Base-by-base conservation (phyloP, 2,329 filamentous ascomycete genomes). In the Tolypocladium tropicale region DNA sequence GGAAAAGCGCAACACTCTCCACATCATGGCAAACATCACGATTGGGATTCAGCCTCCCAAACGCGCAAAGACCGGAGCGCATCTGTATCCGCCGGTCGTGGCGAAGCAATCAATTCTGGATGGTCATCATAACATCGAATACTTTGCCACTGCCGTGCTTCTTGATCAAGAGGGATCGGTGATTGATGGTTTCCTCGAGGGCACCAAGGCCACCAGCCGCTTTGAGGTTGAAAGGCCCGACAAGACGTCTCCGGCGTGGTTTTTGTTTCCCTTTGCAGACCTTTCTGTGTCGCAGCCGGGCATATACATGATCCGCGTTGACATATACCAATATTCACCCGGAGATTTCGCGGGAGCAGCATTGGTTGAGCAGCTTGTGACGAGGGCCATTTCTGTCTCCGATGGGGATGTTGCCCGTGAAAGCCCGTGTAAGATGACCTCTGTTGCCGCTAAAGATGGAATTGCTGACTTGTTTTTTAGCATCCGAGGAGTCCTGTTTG, bases 81-180 rank as follows among this genome's bases (percentile, higher is more conserved):
- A 30, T 9, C 32, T 71, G 5, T 49, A 62, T 43, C 68, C 66
- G 4, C 58, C 64, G 18, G 23, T 67, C 14, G 39, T 67, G 21
- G 63, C 57, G 28, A 51, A 62, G 43, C 52, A 67, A 1, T 51
- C 51, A 5, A 55, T 56, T 14, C 55, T 36, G 52, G 12, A 48
- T 4, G 12, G 12, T 1, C 12, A 60, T 6, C 12, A 61, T 4
- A 46, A 49, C 2, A 54, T 53, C 23, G 57, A 64, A 36, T 65
- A 65, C 55, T 69, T 70, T 51, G 65, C 64, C 48, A 69, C 62
- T 55, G 62, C 60, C 4, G 32, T 62, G 1, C 58, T 70, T 2
- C 28, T 70, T 0, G 60, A 61, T 36, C 41, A 41, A 2, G 23
- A 58, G 1, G 61, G 63, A 5, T 39, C 36, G 2, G 57, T 65